Base-by-base conservation (phyloP, 495 filamentous ascomycete species). In the Neohortaea acidophila region DNA sequence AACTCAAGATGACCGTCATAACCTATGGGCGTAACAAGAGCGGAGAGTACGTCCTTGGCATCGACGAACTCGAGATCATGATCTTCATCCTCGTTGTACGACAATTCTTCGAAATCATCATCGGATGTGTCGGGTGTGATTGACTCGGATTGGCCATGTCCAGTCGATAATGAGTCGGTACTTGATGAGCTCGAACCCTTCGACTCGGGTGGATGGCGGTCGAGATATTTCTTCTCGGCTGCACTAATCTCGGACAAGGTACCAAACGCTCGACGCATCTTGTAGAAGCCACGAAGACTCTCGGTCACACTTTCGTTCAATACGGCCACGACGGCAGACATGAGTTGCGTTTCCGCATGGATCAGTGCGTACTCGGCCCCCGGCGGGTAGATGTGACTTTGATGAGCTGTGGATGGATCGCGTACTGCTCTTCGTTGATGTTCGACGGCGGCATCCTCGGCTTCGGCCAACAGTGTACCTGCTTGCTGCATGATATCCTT, bases 291-390 rank as follows among this genome's bases (percentile, higher is more conserved):
- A 57, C 77, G 81, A 52, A 97, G 70, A 31, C 75, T 84, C 48
- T 96, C 89, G 0, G 87, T 89, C 47, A 96, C 60, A 49, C 83
- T 94, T 57, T 96, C 89, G 43, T 86, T 91, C 48, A 94, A 63
- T 7, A 96, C 80, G 0, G 71, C 83, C 3, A 94, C 71, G 12
- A 97, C 79, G 5, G 89, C 91, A 49, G 69, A 69, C 80, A 94
- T 92, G 36, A 97, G 60, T 49, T 93, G 81, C 2, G 81, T 69
- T 62, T 93, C 73, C 9, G 83, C 80, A 51, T 79, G 65, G 40
- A 70, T 77, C 3, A 96, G 62, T 0, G 79, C 74, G 58, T 78
- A 96, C 55, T 97, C 89, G 3, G 78, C 75, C 8, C 89, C 89
- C 0, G 81, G 66, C 0, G 77, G 70, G 59, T 92, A 94, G 12